Conservation (phyloP, 345 rosid species). For the Citrus trifoliata region DNA sequence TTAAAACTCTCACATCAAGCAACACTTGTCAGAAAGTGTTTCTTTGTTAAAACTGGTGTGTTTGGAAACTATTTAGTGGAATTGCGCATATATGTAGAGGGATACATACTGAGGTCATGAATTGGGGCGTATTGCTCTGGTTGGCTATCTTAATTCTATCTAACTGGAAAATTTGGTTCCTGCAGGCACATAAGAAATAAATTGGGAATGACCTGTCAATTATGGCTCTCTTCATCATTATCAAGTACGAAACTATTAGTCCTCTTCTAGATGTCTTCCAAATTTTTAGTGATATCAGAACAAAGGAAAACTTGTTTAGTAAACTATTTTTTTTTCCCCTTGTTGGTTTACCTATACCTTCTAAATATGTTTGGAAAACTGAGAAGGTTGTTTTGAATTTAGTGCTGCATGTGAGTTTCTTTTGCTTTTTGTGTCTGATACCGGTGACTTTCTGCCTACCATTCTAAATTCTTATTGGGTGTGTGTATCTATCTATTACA, state of each 20-base stretch:
- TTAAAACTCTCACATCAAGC: background rate
- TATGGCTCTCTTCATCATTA: conserved; percentile 58
- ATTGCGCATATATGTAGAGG: background rate
- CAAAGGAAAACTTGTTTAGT: background rate
- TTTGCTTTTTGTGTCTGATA: background rate
- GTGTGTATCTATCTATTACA: too few species aligned
- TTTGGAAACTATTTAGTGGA: background rate
- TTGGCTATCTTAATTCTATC: conserved; percentile 28
- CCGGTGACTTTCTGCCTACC: background rate
- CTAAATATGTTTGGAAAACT: background rate
- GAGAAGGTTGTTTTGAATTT: background rate
- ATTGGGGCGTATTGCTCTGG: conserved; percentile 14
- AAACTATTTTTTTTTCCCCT: background rate
- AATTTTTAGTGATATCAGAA: conserved; percentile 16
- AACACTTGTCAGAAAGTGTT: background rate
- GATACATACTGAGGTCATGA: background rate
- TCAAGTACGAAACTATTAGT: conserved; percentile 53
- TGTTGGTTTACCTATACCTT: background rate
- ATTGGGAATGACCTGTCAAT: conserved; percentile 40
- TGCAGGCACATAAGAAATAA: conserved; percentile 94
- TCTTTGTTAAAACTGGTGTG: background rate
- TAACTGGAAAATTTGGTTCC: conserved; percentile 71
- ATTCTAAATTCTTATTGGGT: background rate
- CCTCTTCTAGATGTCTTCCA: conserved; percentile 26
- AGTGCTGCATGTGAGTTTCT: background rate